Percentiles rank a stretch among this genome's conserved stretches.
Conservation (phyloP, 2,329 filamentous ascomycete genomes). For the Huntiella decipiens region DNA sequence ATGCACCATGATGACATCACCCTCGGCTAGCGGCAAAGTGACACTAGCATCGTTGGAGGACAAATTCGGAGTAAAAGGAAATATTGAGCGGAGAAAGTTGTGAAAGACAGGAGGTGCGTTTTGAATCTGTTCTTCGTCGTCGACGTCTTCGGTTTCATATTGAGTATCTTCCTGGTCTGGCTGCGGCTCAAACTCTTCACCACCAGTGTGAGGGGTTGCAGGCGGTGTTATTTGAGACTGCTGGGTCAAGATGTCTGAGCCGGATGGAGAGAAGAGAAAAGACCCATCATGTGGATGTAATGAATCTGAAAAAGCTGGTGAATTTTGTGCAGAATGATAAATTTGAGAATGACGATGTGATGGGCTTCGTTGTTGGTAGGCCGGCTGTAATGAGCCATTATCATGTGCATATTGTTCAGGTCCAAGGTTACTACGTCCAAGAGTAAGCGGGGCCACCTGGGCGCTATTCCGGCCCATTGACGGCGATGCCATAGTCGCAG, state of each 20-base stretch:
- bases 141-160: constrained; percentile 18
- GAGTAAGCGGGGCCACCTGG: constrained; percentile 39
- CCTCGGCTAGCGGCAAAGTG: constrained; percentile 71
- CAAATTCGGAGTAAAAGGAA: constrained; percentile 69
- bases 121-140: not conserved
- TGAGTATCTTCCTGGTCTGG: constrained; percentile 1
- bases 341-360: constrained; percentile 1
- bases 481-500: constrained; percentile 13
- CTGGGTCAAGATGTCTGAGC: constrained; percentile 25
- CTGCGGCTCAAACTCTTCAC: constrained; percentile 32
- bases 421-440: constrained; percentile 17
- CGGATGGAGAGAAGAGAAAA: constrained; percentile 14
- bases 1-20: constrained; percentile 84
- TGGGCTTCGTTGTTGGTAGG: not conserved
- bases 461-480: constrained; percentile 36
- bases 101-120: constrained; percentile 52
- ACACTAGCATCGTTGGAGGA: constrained; percentile 68
- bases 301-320: constrained; percentile 1
- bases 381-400: not conserved
- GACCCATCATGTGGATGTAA: constrained; percentile 11
- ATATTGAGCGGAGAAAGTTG: constrained; percentile 88
- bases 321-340: not conserved
- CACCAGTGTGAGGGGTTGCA: constrained; percentile 50
- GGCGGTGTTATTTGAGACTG: constrained; percentile 57
- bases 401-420: not conserved